These are phyloP conservation scores for Przewalskia tangutica DNA, from an alignment of 257 asterid genomes.

Conservation along the genomic window DNA sequence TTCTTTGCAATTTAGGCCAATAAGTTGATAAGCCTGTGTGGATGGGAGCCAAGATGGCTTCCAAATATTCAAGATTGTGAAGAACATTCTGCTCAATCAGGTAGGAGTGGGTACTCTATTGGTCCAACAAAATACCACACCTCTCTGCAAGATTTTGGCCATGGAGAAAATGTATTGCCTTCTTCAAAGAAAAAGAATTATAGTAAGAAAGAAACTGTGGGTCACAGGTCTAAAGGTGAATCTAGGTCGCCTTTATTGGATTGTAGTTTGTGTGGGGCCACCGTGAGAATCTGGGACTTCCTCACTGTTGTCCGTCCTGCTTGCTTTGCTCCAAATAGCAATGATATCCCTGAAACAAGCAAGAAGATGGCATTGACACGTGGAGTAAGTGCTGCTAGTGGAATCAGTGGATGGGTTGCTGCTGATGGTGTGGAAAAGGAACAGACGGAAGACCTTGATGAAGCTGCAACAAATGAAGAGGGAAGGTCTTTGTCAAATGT, in stretches of 20 bases:
- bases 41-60: constrained; percentile 99
- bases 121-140: constrained; percentile 58
- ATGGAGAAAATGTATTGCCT: constrained; percentile 74
- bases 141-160: constrained; percentile 65
- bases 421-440: constrained; percentile 66
- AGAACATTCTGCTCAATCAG: constrained; percentile 97
- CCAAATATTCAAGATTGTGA: constrained; percentile 97
- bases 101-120: constrained; percentile 73
- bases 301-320: constrained; percentile 71
- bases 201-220: constrained; percentile 36
- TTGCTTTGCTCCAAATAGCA: constrained; percentile 61
- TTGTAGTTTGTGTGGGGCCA: constrained; percentile 97
- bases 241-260: constrained; percentile 88
- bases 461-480: constrained; percentile 71
- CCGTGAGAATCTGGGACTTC: constrained; percentile 92
- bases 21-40: constrained; percentile 92
- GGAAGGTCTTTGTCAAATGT: constrained; percentile 74
- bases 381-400: constrained; percentile 99
- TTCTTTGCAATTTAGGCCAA: constrained; percentile 55
- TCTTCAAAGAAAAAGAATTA: constrained; percentile 47
- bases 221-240: constrained; percentile 50
- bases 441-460: constrained; percentile 74
- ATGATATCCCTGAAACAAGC: constrained; percentile 71
- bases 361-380: constrained; percentile 84
- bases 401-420: constrained; percentile 90